A percentile compares a stretch with the other conserved stretches of the same genome.
Evolutionary conservation across 306 rosid species (phyloP).

Genomic region (Lotus japonicus): DNA sequence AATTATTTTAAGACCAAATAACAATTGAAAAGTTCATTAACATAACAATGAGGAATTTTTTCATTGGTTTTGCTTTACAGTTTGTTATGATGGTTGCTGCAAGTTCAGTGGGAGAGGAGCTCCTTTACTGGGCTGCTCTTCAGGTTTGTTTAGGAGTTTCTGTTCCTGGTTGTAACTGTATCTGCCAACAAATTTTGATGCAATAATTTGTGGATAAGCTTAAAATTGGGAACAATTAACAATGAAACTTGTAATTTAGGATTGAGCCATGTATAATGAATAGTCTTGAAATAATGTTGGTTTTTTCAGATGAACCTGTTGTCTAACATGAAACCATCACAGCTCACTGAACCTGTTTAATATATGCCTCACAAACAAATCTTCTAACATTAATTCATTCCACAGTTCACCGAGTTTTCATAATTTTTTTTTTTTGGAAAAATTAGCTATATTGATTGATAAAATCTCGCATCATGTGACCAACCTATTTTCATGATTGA

Average conservation of each 20-base stretch:
- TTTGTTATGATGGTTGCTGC: slow-evolving; percentile 89
- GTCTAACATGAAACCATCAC: not conserved
- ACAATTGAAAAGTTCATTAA: too few relatives aligned
- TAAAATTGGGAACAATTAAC: not conserved
- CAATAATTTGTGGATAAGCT: not conserved
- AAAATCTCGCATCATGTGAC: not conserved
- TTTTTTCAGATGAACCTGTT: not conserved
- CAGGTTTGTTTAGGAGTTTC: slow-evolving; percentile 54
- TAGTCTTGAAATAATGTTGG: not conserved
- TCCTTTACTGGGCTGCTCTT: slow-evolving; percentile 93
- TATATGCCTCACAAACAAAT: too few relatives aligned
- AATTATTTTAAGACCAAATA: too few relatives aligned
- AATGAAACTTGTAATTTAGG: not conserved
- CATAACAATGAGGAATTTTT: slow-evolving; percentile 4
- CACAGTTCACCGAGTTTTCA: too few relatives aligned
- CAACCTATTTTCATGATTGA: not conserved
- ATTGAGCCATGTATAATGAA: not conserved
- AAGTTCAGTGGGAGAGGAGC: slow-evolving; percentile 97
- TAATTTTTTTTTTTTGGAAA: too few relatives aligned
- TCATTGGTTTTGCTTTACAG: slow-evolving; percentile 32
- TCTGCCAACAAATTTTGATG: not conserved
- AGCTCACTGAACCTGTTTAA: not conserved
- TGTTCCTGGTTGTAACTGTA: not conserved
- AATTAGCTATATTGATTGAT: not conserved
- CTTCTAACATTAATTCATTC: too few relatives aligned